Conservation (phyloP, 1,284 basidiomycete genomes). For the Omphalotus olearius region DNA sequence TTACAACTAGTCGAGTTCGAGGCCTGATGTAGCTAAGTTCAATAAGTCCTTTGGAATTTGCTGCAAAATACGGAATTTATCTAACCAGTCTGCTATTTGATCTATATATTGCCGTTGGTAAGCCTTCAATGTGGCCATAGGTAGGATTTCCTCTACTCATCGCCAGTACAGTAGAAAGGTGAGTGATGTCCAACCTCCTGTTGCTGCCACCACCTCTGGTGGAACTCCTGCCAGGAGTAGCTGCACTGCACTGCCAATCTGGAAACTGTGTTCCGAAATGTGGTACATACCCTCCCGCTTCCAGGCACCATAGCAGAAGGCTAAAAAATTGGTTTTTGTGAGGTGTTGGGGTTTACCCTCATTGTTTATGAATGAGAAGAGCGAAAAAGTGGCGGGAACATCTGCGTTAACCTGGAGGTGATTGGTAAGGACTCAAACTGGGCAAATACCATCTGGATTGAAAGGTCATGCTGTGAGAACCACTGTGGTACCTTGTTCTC, state of each 20-base stretch:
- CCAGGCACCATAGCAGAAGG: conserved; percentile 24
- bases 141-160: no score
- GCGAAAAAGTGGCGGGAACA: conserved; percentile 6
- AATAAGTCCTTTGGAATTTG: no score
- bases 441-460: background rate
- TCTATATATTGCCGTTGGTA: no score
- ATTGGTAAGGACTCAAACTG: background rate
- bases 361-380: conserved; percentile 18
- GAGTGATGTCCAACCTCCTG: conserved; percentile 20
- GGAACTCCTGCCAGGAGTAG: conserved; percentile 27
- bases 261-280: conserved; percentile 29
- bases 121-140: no score
- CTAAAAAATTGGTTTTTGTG: conserved; percentile 19
- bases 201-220: conserved; percentile 26
- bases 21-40: no score
- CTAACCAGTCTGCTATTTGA: no score
- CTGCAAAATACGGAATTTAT: no score
- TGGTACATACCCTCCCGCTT: conserved; percentile 13
- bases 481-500: background rate
- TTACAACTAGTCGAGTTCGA: no score
- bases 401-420: background rate
- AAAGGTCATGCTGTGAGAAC: background rate
- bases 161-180: conserved; percentile 13
- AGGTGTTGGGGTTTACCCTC: conserved; percentile 12
- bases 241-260: conserved; percentile 31